Evolutionary conservation across 192 early-diverging fungal species (phyloP).

Genomic region (Piromyces sp.): DNA sequence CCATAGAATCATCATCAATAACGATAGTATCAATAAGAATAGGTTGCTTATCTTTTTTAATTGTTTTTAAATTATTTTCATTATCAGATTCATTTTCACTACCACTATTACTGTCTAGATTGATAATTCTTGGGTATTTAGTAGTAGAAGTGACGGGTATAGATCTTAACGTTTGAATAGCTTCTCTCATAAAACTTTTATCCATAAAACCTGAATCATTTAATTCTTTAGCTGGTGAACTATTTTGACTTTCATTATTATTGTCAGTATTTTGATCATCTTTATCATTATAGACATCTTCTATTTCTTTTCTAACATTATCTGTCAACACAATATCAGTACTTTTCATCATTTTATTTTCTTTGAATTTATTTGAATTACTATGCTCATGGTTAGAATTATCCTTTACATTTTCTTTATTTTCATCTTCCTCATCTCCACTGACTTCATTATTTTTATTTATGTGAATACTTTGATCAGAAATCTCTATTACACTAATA

Average conservation of each 20-base stretch:
- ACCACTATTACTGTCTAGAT: no score
- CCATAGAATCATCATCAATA: no score
- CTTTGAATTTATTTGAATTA: not conserved
- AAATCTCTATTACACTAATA: not conserved
- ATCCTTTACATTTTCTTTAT: not conserved
- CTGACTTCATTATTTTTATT: not conserved
- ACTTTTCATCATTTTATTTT: not conserved
- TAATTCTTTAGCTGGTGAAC: no score
- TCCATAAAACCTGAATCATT: no score
- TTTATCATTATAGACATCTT: not conserved
- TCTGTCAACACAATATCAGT: not conserved
- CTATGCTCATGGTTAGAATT: no score
- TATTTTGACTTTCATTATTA: not conserved
- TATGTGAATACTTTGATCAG: not conserved
- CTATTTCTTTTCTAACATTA: not conserved
- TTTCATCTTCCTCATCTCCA: not conserved
- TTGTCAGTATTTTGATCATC: not conserved
- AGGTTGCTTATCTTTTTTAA: no score
- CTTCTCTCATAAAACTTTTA: no score
- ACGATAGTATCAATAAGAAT: no score
- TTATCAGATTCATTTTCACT: no score
- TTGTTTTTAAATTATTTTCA: no score
- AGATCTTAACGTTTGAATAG: no score
- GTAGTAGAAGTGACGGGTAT: not conserved
- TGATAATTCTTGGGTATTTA: not conserved